Percentiles rank a stretch among this genome's conserved stretches.
phyloP scores from a whole-genome alignment of 441 rosid species.

The Erodium texanum region DNA sequence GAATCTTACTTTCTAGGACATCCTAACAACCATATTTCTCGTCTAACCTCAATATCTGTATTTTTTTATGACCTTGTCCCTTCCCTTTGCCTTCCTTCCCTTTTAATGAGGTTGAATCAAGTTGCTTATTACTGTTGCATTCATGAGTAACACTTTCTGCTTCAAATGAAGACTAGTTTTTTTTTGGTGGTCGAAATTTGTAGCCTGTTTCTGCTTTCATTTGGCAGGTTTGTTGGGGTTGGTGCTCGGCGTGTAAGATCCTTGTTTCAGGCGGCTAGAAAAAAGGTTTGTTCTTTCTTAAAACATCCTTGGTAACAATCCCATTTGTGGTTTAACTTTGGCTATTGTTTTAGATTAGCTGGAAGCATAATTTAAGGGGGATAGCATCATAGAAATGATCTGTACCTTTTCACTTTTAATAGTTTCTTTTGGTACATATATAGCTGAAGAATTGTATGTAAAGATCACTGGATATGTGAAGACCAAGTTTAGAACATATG shows the following conservation, averaged over 20 bases:
- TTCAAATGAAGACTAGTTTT: no score
- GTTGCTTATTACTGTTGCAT: not conserved
- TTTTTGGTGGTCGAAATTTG: not conserved
- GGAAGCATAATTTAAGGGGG: not conserved
- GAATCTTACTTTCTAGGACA: no score
- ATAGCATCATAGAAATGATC: not conserved
- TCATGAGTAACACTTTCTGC: not conserved
- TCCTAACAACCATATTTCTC: not conserved
- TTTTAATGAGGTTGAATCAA: constrained; percentile 2
- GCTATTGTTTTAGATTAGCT: not conserved
- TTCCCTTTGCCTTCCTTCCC: not conserved
- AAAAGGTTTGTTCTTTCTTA: constrained; percentile 2
- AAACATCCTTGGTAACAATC: not conserved
- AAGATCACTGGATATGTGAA: no score
- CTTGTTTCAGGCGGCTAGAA: not conserved
- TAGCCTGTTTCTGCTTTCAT: constrained; percentile 1
- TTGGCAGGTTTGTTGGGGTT: not conserved
- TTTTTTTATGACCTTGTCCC: no score
- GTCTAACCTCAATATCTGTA: not conserved
- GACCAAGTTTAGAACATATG: not conserved
- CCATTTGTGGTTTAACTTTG: not conserved
- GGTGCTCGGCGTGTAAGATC: not conserved
- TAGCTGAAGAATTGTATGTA: not conserved
- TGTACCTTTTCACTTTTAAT: not conserved
- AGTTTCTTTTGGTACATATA: not conserved